These are phyloP conservation scores for Diphasiastrum complanatum DNA, from an alignment of 83 land plant genomes.

Conservation along the genomic window DNA sequence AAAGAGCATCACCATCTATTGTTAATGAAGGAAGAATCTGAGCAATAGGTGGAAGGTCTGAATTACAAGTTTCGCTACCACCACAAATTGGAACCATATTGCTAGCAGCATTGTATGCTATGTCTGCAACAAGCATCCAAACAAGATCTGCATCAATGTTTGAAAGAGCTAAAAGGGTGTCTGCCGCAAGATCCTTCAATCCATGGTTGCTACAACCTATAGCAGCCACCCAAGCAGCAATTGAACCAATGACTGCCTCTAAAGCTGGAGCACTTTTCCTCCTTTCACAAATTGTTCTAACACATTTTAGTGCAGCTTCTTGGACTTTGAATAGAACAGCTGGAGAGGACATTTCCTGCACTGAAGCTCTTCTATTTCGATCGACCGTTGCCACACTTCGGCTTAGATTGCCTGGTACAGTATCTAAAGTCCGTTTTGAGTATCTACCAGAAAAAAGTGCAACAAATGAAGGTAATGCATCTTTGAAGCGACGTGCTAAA, in stretches of 20 bases:
- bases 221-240: constrained; percentile 31
- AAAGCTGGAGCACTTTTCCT: constrained; percentile 32
- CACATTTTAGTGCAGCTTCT: constrained; percentile 29
- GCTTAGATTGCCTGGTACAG: constrained; percentile 7
- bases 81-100: no score
- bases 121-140: constrained; percentile 32
- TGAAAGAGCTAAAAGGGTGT: constrained; percentile 28
- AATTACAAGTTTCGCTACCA: no score
- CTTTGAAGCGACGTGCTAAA: constrained; percentile 35
- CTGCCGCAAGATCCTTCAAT: constrained; percentile 12
- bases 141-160: constrained; percentile 27
- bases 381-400: no score
- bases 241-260: constrained; percentile 11
- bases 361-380: constrained; percentile 1
- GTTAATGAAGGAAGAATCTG: no score
- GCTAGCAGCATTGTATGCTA: constrained; percentile 22
- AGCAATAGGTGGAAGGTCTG: no score
- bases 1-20: no score
- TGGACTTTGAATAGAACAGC: constrained; percentile 30
- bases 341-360: constrained; percentile 19
- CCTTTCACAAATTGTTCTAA: constrained; percentile 19
- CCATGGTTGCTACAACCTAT: constrained; percentile 27
- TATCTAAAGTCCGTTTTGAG: constrained; percentile 13
- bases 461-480: constrained; percentile 26
- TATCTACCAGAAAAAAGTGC: no score